Evolutionary conservation across 116 monocot species (phyloP).

Genomic region (Cymodocea nodosa): DNA sequence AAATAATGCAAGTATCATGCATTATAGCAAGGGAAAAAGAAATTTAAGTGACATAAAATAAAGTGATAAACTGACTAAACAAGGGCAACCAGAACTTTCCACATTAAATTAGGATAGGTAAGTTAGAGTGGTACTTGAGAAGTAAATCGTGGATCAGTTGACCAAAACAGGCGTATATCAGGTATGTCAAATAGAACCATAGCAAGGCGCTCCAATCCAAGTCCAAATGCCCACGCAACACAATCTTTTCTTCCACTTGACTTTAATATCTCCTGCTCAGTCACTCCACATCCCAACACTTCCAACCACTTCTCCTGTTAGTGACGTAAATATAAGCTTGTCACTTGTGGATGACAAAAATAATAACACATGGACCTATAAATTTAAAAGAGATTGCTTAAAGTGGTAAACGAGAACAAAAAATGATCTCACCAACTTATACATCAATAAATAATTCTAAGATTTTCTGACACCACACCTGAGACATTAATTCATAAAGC

Average conservation of each 20-base stretch:
- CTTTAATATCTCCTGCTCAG: slow-evolving; percentile 75
- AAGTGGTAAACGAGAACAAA: not conserved
- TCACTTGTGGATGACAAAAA: not conserved
- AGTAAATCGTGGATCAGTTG: slow-evolving; percentile 80
- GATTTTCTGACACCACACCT: no score
- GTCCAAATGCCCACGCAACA: slow-evolving; percentile 98
- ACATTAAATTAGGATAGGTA: not conserved
- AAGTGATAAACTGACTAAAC: no score
- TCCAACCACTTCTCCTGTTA: slow-evolving; percentile 92
- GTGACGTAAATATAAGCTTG: not conserved
- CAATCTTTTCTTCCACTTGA: slow-evolving; percentile 53
- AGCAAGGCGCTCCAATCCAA: slow-evolving; percentile 87
- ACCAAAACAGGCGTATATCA: slow-evolving; percentile 94
- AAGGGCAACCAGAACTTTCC: not conserved
- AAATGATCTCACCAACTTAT: no score
- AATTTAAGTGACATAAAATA: no score
- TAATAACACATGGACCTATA: not conserved
- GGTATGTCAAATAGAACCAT: slow-evolving; percentile 98
- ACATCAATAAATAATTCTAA: no score
- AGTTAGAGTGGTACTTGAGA: slow-evolving; percentile 53
- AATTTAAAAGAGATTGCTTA: not conserved
- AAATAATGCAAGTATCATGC: no score
- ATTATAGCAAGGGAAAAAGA: no score
- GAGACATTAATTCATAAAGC: no score
- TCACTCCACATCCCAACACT: slow-evolving; percentile 96